phyloP scores from a whole-genome alignment of 2,329 filamentous ascomycete species.

The Teratosphaeria gauchensis region DNA sequence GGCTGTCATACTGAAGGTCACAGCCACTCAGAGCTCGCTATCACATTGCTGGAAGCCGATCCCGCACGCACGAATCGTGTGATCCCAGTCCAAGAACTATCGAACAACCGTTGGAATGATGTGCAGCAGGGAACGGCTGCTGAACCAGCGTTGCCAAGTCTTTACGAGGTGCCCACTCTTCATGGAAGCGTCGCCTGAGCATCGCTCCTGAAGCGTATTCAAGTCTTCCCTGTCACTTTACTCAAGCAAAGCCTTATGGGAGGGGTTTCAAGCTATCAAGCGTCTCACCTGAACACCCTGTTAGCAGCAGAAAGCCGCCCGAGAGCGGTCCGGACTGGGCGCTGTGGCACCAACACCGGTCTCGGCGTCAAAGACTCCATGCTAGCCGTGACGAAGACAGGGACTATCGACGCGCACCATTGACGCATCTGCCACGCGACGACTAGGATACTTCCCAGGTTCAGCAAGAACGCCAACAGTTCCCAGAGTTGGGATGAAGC shows the following conservation, averaged over 20 bases:
- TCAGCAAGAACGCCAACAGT: neutral
- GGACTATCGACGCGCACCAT: neutral
- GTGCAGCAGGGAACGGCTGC: neutral
- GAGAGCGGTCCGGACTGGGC: neutral
- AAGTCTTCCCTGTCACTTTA: too few species aligned
- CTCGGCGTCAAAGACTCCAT: neutral
- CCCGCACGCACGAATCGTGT: neutral
- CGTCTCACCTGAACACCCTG: neutral
- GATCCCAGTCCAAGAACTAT: neutral
- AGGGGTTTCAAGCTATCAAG: neutral
- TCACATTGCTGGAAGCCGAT: too few species aligned
- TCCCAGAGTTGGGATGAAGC: neutral
- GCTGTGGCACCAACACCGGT: neutral
- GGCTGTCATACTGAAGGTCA: neutral
- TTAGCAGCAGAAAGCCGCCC: neutral
- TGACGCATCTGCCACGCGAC: neutral
- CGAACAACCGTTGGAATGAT: neutral
- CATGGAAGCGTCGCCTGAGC: too few species aligned
- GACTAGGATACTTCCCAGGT: neutral
- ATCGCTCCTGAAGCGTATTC: too few species aligned
- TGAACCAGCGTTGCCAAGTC: neutral
- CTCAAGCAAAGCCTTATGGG: too few species aligned
- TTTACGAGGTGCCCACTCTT: neutral
- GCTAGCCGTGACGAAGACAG: neutral
- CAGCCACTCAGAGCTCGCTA: neutral